Base-by-base conservation (phyloP, 805 yeast species). In the Wickerhamomyces sydowiorum region DNA sequence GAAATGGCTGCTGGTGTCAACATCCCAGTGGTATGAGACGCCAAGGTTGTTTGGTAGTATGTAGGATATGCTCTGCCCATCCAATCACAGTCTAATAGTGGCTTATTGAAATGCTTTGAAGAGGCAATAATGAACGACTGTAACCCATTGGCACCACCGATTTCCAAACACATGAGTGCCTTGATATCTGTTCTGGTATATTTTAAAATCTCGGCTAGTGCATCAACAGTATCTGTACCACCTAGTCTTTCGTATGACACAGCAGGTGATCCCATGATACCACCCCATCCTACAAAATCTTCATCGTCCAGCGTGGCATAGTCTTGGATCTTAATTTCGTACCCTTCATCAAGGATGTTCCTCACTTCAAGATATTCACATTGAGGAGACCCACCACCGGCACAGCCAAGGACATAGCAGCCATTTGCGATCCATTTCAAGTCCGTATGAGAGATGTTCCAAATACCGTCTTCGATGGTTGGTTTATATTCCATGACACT, bases 381-480 rank as follows among this genome's bases (percentile, higher is more conserved):
- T 48, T 69, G 66, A 9, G 76, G 75, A 27, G 61, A 60, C 9
- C 76, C 75, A 25, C 76, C 76, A 8, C 76, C 76, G 6, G 75
- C 76, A 53, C 71, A 65, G 5, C 76, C 76, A 10, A 70, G 57
- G 42, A 70, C 68, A 47, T 70, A 70, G 36, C 64, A 52, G 12
- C 75, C 76, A 30, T 64, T 56, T 9, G 62, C 47, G 9, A 70
- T 44, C 48, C 60, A 67, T 25, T 65, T 69, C 34, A 54, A 45
- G 49, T 70, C 75, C 2, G 52, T 56, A 45, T 63, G 70, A 4
- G 67, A 56, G 18, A 70, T 40, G 2, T 61, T 39, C 76, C 76
- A 70, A 44, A 65, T 63, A 27, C 65, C 47, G 9, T 41, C 20
- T 39, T 50, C 57, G 29, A 66, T 51, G 9, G 34, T 17, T 2